Evolutionary conservation across 108 stramenopile species (phyloP), one percentile per base, ranked within the genome.

Genomic region (Nitzschia inconspicua): DNA sequence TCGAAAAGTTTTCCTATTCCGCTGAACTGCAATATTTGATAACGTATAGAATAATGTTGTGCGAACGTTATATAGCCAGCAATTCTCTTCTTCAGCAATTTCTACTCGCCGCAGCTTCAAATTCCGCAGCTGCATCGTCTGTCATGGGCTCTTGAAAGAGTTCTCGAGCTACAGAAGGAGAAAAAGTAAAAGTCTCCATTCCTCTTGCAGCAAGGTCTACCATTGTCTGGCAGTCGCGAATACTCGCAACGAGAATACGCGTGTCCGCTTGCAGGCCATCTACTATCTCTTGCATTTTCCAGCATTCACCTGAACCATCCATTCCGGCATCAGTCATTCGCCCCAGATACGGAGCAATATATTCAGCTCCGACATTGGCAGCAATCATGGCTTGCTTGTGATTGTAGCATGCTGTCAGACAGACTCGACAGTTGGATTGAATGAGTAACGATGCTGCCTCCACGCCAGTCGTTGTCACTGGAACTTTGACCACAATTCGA

Each of bases 391-490:
- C 85, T 58, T 86, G 85, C 9, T 81, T 65, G 61, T 52, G 66
- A 55, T 70, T 47, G 34, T 80, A 83, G 30, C 79, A 79, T 10
- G 82, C 85, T n/a, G 85, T 86, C 59, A 86, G 53, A 70, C 85
- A 86, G 8, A 86, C 66, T 20, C 85, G 67, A 0, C 74, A 70
- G 23, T 75, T 80, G 9, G 74, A 42, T 40, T 65, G 60, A n/a
- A 75, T 57, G 19, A 86, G 58, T 23, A 53, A 66, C 3, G 79
- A 59, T 13, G 85, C 85, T 20, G 79, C 85, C 61, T 81, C 54
- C 9, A 60, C 47, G 11, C 85, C 85, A 25, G 40, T 35, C 16
- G 53, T 25, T 13, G 85, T 86, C 11, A 81, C 79, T 20, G 85
- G 85, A 3, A 83, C 79, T 56, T 81, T 83, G 44, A 86, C 64